Evolutionary conservation across 164 flowering plant genomes (phyloP).

Genomic region (Stephania yunnanensis): DNA sequence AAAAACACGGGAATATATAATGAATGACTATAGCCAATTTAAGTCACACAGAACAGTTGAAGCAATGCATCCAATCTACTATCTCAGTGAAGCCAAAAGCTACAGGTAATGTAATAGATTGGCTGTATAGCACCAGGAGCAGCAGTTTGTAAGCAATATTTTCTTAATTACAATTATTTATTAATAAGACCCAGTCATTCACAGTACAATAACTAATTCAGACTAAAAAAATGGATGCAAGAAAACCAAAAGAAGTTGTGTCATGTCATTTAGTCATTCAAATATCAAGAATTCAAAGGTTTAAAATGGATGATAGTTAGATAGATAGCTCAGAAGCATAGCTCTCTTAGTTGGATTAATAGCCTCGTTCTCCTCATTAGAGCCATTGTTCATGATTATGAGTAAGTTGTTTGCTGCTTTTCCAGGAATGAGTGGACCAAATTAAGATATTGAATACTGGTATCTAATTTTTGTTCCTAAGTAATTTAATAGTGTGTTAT

Average conservation of each 20-base stretch:
- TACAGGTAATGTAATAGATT: background rate
- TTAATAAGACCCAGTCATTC: background rate
- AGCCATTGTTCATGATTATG: background rate
- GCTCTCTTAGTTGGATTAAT: background rate
- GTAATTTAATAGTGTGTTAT: background rate
- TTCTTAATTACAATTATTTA: background rate
- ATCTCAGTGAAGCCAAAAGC: background rate
- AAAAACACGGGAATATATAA: background rate
- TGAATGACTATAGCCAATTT: background rate
- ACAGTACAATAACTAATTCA: background rate
- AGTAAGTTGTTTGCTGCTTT: background rate
- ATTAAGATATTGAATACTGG: background rate
- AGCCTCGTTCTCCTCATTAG: background rate
- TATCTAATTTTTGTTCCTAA: background rate
- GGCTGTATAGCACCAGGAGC: background rate
- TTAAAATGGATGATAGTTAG: background rate
- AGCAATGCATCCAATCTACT: background rate
- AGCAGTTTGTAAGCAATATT: background rate
- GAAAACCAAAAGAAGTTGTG: background rate
- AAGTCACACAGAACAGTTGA: background rate
- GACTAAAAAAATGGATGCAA: background rate
- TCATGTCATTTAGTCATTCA: background rate
- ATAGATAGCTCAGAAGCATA: background rate
- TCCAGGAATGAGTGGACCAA: background rate
- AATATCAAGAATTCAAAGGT: background rate